These are phyloP conservation scores for Xylaria sp. DNA, from an alignment of 2,329 filamentous ascomycete species.

Conservation along the genomic window DNA sequence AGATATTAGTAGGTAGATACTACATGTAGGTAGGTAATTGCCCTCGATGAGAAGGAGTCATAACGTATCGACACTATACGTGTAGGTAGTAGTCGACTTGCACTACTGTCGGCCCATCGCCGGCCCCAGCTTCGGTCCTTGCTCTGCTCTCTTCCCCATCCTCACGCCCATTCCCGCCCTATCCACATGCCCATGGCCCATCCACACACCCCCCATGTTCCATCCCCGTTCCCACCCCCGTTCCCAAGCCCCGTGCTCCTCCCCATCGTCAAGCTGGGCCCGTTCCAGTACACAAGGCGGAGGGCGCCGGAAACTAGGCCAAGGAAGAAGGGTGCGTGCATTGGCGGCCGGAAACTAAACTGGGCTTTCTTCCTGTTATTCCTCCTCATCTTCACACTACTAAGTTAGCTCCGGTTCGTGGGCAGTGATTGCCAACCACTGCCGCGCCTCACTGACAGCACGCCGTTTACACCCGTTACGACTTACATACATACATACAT, in stretches of 20 bases:
- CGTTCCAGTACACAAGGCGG: conserved; percentile 7
- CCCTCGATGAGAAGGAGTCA: too few species aligned
- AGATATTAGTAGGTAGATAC: too few species aligned
- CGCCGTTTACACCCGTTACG: not conserved
- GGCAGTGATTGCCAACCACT: not conserved
- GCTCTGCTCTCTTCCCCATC: not conserved
- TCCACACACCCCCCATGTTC: not conserved
- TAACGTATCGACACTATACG: not conserved
- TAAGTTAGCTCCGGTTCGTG: not conserved
- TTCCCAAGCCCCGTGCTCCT: not conserved
- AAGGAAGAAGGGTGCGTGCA: conserved; percentile 6
- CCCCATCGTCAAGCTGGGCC: not conserved
- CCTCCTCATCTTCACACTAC: not conserved
- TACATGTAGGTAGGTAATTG: too few species aligned
- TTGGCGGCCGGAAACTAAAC: conserved; percentile 6
- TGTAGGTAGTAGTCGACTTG: not conserved
- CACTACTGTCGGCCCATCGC: conserved; percentile 20
- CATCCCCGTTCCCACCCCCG: not conserved
- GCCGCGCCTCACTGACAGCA: not conserved
- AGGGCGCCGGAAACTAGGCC: not conserved
- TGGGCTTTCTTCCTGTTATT: not conserved
- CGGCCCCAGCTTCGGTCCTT: not conserved
- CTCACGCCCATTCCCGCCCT: not conserved
- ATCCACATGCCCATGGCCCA: not conserved
- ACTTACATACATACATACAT: too few species aligned